phyloP scores from a whole-genome alignment of 2,329 filamentous ascomycete genomes.

The Raffaelea arxii region DNA sequence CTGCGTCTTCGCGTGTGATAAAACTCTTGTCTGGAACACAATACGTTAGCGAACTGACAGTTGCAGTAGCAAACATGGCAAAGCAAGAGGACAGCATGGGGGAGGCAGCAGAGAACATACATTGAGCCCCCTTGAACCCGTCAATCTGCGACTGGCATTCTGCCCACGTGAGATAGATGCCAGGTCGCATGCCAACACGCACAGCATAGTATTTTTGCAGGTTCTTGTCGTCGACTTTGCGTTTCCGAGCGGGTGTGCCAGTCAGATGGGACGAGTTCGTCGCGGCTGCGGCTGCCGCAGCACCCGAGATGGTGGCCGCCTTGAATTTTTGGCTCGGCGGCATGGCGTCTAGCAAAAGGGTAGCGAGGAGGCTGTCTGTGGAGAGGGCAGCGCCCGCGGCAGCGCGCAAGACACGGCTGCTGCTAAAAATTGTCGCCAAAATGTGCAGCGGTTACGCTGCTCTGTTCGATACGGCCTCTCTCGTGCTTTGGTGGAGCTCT shows the following conservation, averaged over 20 bases:
- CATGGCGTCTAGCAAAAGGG: not conserved
- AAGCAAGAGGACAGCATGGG: not conserved
- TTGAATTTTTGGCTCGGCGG: not conserved
- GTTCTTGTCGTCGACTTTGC: constrained; percentile 33
- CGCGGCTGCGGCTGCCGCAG: not conserved
- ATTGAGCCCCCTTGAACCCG: constrained; percentile 54
- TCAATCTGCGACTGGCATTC: constrained; percentile 52
- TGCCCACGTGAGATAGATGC: constrained; percentile 53
- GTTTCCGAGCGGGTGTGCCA: constrained; percentile 28
- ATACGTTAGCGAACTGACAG: not conserved
- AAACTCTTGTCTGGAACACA: constrained; percentile 55
- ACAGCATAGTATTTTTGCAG: constrained; percentile 55
- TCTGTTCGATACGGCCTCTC: no score
- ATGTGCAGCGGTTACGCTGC: no score
- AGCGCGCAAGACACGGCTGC: no score
- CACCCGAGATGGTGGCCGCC: not conserved
- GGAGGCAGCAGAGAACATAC: no score
- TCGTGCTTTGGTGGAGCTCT: no score
- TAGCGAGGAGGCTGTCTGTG: constrained; percentile 3
- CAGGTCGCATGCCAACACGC: constrained; percentile 42
- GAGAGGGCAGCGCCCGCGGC: no score
- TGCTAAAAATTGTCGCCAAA: no score
- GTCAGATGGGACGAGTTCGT: not conserved
- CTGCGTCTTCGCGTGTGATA: constrained; percentile 61
- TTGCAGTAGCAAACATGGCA: not conserved